These are phyloP conservation scores for Salvia hispanica DNA, from an alignment of 257 asterid genomes.

Conservation along the genomic window DNA sequence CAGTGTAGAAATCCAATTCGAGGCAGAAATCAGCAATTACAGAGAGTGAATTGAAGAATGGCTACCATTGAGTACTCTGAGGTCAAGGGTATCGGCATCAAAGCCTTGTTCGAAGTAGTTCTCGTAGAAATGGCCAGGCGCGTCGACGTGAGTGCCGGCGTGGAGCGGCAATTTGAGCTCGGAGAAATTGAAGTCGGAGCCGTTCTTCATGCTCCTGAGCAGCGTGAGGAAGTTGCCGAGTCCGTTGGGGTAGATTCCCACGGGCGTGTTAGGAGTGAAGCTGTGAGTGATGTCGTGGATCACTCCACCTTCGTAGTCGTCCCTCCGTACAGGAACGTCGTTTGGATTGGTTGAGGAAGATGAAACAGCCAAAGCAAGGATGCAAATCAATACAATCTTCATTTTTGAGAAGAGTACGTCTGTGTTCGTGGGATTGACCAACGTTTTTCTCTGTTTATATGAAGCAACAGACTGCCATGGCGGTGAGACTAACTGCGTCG, in stretches of 20 bases:
- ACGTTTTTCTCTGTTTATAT: not conserved
- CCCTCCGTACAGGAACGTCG: slow-evolving; percentile 40
- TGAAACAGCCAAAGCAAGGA: slow-evolving; percentile 27
- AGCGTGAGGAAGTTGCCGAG: slow-evolving; percentile 57
- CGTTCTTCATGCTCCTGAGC: slow-evolving; percentile 73
- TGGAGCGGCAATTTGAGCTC: slow-evolving; percentile 65
- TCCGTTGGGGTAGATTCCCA: slow-evolving; percentile 56
- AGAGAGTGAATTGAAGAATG: not conserved
- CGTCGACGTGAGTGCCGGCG: slow-evolving; percentile 90
- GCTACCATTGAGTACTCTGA: slow-evolving; percentile 69
- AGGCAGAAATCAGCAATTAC: no score
- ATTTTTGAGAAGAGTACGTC: not conserved
- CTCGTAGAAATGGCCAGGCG: slow-evolving; percentile 80
- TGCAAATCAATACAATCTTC: slow-evolving; percentile 10
- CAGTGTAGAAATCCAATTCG: no score
- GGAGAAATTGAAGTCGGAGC: slow-evolving; percentile 78
- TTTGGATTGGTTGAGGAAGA: slow-evolving; percentile 32
- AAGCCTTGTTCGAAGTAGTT: slow-evolving; percentile 64
- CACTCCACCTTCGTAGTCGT: slow-evolving; percentile 48
- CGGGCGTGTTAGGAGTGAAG: slow-evolving; percentile 58
- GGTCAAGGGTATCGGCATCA: slow-evolving; percentile 81
- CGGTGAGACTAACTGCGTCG: no score
- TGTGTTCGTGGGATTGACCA: not conserved
- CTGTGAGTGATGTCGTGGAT: slow-evolving; percentile 74
- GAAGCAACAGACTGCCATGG: no score